Evolutionary conservation across 2,329 filamentous ascomycete species (phyloP).

Genomic region (Parafenestella ontariensis): DNA sequence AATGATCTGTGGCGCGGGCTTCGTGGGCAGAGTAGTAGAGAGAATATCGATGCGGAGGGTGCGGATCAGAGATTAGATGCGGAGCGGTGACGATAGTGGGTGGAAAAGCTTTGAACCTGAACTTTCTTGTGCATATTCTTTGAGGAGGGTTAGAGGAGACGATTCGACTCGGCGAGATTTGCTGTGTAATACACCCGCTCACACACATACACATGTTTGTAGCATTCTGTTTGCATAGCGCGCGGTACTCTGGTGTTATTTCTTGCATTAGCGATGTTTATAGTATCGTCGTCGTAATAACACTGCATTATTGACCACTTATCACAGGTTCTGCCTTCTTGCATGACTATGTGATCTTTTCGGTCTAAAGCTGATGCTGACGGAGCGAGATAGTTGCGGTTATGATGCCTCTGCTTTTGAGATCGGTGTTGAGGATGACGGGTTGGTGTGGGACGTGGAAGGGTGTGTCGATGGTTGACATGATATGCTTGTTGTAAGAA

Average conservation of each 20-base stretch:
- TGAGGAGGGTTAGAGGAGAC: not conserved
- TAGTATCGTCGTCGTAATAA: not conserved
- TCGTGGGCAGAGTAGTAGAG: conserved; percentile 20
- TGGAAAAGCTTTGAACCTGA: not conserved
- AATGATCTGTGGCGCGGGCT: conserved; percentile 40
- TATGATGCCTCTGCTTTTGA: too few relatives aligned
- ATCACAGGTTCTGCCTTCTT: too few relatives aligned
- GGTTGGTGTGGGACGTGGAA: too few relatives aligned
- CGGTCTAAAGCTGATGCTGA: too few relatives aligned
- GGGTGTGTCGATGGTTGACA: too few relatives aligned
- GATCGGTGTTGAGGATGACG: too few relatives aligned
- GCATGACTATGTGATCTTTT: too few relatives aligned
- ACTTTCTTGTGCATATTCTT: not conserved
- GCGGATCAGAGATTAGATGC: not conserved
- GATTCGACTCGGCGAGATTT: not conserved
- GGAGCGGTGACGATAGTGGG: not conserved
- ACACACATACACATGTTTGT: not conserved
- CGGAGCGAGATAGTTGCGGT: too few relatives aligned
- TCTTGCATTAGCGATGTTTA: not conserved
- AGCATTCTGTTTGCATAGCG: not conserved
- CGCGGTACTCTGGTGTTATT: not conserved
- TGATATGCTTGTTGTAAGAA: too few relatives aligned
- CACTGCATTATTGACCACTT: not conserved
- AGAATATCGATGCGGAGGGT: conserved; percentile 9
- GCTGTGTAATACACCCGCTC: not conserved